Percentiles rank a stretch among this genome's conserved stretches.
These are phyloP conservation scores for Claviceps sp. DNA, from an alignment of 2,329 filamentous ascomycete species.

Conservation along the genomic window DNA sequence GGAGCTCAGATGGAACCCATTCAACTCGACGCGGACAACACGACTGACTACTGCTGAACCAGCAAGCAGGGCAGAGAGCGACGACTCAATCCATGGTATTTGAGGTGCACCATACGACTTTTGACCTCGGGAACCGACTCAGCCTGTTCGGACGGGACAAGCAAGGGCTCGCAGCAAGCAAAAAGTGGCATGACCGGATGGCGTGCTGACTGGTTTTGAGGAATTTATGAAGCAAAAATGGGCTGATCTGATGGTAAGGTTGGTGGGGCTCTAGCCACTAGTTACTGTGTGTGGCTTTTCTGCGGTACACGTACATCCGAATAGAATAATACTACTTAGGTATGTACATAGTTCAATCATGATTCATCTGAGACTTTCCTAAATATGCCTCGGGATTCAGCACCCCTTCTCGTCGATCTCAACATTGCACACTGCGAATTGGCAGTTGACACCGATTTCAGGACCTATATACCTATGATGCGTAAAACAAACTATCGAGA, in stretches of 20 bases:
- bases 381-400: too few relatives aligned
- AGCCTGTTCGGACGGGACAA: too few relatives aligned
- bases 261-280: slow-evolving; percentile 5
- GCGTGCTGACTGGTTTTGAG: slow-evolving; percentile 14
- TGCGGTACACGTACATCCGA: too few relatives aligned
- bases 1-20: background rate
- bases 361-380: too few relatives aligned
- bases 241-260: slow-evolving; percentile 18
- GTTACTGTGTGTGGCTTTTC: background rate
- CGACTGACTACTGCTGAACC: background rate
- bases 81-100: background rate
- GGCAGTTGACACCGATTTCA: too few relatives aligned
- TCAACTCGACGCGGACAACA: background rate
- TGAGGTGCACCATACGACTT: background rate
- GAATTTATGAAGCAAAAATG: slow-evolving; percentile 22
- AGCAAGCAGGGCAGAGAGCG: background rate
- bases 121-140: background rate
- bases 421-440: too few relatives aligned
- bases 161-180: slow-evolving; percentile 5
- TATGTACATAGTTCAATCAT: too few relatives aligned
- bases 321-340: too few relatives aligned
- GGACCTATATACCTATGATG: too few relatives aligned
- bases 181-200: slow-evolving; percentile 25
- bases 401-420: too few relatives aligned
- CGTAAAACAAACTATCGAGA: too few relatives aligned